Conservation (phyloP, 2,329 filamentous ascomycete genomes). For the Hymenoscyphus scutula region DNA sequence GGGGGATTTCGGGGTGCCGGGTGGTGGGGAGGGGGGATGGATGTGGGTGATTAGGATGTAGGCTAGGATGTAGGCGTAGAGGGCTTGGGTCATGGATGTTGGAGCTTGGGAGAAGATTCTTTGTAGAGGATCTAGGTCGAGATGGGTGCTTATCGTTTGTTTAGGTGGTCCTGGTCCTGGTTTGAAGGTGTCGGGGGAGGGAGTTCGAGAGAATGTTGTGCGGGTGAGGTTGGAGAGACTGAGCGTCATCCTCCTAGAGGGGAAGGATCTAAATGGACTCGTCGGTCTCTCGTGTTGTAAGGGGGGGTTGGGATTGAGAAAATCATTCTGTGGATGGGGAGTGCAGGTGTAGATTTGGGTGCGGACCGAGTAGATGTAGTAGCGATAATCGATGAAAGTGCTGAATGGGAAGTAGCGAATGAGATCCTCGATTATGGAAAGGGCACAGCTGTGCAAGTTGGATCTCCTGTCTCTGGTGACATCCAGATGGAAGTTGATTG, state of each 20-base stretch:
- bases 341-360: neutral
- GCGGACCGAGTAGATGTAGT: neutral
- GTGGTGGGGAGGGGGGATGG: neutral
- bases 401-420: slow-evolving; percentile 7
- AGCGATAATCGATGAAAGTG: neutral
- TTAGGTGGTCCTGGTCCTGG: neutral
- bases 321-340: neutral
- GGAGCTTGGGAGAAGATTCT: slow-evolving; percentile 30
- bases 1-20: neutral
- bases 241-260: neutral
- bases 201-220: neutral
- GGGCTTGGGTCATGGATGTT: slow-evolving; percentile 21
- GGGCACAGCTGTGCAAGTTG: neutral
- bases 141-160: slow-evolving; percentile 1
- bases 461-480: no score
- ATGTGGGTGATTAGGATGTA: slow-evolving; percentile 20
- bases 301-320: neutral
- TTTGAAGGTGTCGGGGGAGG: neutral
- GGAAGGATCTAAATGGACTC: neutral
- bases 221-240: neutral
- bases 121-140: slow-evolving; percentile 25
- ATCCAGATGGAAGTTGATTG: neutral
- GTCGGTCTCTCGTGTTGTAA: neutral
- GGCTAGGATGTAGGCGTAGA: slow-evolving; percentile 33
- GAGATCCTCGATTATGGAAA: slow-evolving; percentile 5